Conservation (phyloP, 2,329 filamentous ascomycete genomes). For the Apiospora rasikravindrae region DNA sequence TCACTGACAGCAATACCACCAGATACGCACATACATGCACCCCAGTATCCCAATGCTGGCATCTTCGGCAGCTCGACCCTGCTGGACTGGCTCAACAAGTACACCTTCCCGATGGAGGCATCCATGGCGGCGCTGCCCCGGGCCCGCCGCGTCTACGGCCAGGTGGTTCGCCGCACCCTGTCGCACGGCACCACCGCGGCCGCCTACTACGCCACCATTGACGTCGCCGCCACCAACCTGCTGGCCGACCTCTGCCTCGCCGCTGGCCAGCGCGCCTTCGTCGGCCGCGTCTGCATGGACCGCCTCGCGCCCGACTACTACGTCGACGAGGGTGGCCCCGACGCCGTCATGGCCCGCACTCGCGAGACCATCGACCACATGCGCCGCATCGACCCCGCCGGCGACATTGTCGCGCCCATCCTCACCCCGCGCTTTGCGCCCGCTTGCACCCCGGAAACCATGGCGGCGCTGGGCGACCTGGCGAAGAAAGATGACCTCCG, state of each 20-base stretch:
- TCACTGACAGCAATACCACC: slow-evolving; percentile 28
- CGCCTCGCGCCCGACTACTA: slow-evolving; percentile 77
- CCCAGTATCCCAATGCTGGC: slow-evolving; percentile 92
- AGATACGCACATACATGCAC: slow-evolving; percentile 93
- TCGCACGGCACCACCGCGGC: slow-evolving; percentile 92
- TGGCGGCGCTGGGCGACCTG: slow-evolving; percentile 68
- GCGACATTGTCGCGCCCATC: slow-evolving; percentile 74
- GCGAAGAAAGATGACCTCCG: slow-evolving; percentile 67
- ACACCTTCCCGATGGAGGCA: slow-evolving; percentile 92
- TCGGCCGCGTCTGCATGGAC: slow-evolving; percentile 97
- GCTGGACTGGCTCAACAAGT: slow-evolving; percentile 89
- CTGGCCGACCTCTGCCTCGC: slow-evolving; percentile 82
- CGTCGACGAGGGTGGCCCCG: slow-evolving; percentile 68
- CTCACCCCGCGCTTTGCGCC: slow-evolving; percentile 77
- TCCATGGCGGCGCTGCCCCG: slow-evolving; percentile 68
- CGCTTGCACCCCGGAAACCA: slow-evolving; percentile 62
- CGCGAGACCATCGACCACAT: slow-evolving; percentile 69
- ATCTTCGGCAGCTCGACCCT: slow-evolving; percentile 94
- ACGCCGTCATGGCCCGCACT: slow-evolving; percentile 61
- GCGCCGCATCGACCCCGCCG: slow-evolving; percentile 65
- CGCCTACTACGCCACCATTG: slow-evolving; percentile 91
- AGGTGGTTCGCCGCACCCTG: slow-evolving; percentile 79
- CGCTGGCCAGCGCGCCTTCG: slow-evolving; percentile 84
- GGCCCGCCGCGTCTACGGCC: slow-evolving; percentile 75
- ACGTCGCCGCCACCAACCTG: slow-evolving; percentile 87